phyloP scores from a whole-genome alignment of 164 flowering plant genomes.

The Tetrastigma voinierianum region DNA sequence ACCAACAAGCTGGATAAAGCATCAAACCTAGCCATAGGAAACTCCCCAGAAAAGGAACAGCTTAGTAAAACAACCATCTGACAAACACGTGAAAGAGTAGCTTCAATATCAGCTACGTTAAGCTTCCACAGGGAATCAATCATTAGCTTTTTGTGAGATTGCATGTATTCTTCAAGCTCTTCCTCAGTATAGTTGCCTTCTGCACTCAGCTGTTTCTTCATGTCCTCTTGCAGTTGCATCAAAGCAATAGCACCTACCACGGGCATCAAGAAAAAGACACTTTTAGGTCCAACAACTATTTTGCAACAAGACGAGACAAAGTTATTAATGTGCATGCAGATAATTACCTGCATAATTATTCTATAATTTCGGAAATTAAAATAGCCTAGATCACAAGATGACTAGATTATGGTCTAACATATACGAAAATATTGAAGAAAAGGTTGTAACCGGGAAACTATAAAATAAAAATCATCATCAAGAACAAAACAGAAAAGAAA shows the following conservation, averaged over 20 bases:
- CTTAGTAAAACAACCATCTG: constrained; percentile 65
- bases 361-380: too few species aligned
- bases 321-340: background rate
- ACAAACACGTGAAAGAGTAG: constrained; percentile 93
- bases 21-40: background rate
- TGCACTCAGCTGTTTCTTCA: constrained; percentile 86
- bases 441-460: background rate
- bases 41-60: constrained; percentile 1
- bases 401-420: background rate
- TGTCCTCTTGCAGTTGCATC: constrained; percentile 93
- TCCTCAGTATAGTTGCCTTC: constrained; percentile 93
- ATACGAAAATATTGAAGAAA: background rate
- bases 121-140: constrained; percentile 98
- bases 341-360: background rate
- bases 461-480: background rate
- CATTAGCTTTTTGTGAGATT: constrained; percentile 83
- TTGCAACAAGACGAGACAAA: background rate
- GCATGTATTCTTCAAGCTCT: constrained; percentile 87
- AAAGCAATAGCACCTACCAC: constrained; percentile 78
- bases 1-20: constrained; percentile 1
- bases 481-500: too few species aligned
- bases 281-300: background rate
- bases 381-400: background rate
- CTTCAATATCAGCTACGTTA: constrained; percentile 97
- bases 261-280: constrained; percentile 3